Percentiles rank a stretch among this genome's conserved stretches.
phyloP scores from a whole-genome alignment of 306 rosid species.

The Quercus rubra region DNA sequence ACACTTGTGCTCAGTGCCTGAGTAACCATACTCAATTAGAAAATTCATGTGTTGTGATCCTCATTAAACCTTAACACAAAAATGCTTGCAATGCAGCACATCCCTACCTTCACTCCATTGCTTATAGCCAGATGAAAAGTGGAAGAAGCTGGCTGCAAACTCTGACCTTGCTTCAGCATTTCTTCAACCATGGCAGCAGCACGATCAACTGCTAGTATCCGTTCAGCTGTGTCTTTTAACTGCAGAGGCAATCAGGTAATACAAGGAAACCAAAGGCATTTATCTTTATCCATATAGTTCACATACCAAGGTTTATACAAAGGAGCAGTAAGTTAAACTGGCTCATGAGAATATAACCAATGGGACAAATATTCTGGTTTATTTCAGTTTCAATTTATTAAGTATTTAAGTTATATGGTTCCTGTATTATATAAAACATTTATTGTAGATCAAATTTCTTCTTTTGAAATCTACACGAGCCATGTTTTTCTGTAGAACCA shows the following conservation, averaged over 20 bases:
- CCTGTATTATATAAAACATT: not conserved
- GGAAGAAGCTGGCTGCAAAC: constrained; percentile 37
- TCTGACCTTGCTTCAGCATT: constrained; percentile 67
- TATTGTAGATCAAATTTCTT: not conserved
- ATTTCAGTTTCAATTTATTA: not conserved
- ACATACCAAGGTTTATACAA: not conserved
- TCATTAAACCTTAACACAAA: constrained; percentile 2
- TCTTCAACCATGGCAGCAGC: constrained; percentile 97
- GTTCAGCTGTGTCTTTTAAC: constrained; percentile 86
- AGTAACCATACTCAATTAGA: constrained; percentile 27
- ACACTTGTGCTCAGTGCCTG: constrained; percentile 60
- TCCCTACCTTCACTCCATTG: constrained; percentile 57
- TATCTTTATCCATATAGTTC: not conserved
- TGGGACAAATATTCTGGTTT: not conserved
- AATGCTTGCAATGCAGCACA: constrained; percentile 15
- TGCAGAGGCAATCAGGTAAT: constrained; percentile 32
- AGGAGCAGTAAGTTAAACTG: not conserved
- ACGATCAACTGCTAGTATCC: constrained; percentile 81
- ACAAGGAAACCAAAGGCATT: constrained; percentile 23
- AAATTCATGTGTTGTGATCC: constrained; percentile 15
- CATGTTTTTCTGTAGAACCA: not conserved
- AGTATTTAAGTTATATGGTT: not conserved
- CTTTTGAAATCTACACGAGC: not conserved
- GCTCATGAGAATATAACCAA: not conserved
- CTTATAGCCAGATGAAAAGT: constrained; percentile 31